Evolutionary conservation across 208 protist species (phyloP).

Genomic region (Trypanosoma cruzi): DNA sequence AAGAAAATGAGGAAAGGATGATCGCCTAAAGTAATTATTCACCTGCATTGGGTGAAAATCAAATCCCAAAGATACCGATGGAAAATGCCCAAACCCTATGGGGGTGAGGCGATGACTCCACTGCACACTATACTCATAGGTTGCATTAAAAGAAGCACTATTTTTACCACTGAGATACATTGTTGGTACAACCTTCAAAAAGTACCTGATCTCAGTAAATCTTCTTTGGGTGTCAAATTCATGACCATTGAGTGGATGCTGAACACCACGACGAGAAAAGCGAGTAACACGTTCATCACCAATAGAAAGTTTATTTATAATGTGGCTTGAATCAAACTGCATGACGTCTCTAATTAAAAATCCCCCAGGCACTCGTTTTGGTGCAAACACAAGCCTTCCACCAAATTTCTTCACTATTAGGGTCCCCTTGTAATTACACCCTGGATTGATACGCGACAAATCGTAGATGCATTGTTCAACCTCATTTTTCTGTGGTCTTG

Average conservation of each 20-base stretch:
- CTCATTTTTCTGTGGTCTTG: constrained; percentile 29
- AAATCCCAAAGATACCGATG: constrained; percentile 56
- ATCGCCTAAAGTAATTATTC: constrained; percentile 71
- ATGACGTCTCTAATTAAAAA: constrained; percentile 55
- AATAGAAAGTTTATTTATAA: constrained; percentile 71
- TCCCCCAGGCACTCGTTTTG: constrained; percentile 26
- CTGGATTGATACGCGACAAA: constrained; percentile 45
- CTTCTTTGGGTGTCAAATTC: constrained; percentile 10
- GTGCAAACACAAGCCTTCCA: constrained; percentile 79
- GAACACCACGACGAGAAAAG: constrained; percentile 54
- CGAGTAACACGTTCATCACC: constrained; percentile 56
- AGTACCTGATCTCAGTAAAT: constrained; percentile 56
- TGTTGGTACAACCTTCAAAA: constrained; percentile 70
- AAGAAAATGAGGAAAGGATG: constrained; percentile 69
- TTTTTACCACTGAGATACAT: constrained; percentile 37
- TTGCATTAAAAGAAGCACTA: constrained; percentile 24
- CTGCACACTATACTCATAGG: constrained; percentile 79
- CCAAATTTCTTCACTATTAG: constrained; percentile 82
- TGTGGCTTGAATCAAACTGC: constrained; percentile 56
- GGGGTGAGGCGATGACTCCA: constrained; percentile 35
- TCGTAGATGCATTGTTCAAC: constrained; percentile 72
- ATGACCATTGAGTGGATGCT: constrained; percentile 49
- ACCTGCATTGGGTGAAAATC: constrained; percentile 74
- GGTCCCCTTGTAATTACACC: constrained; percentile 76
- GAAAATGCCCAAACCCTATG: constrained; percentile 38